Evolutionary conservation across 2,329 filamentous ascomycete genomes (phyloP).

Genomic region (Cladosporium sp.): DNA sequence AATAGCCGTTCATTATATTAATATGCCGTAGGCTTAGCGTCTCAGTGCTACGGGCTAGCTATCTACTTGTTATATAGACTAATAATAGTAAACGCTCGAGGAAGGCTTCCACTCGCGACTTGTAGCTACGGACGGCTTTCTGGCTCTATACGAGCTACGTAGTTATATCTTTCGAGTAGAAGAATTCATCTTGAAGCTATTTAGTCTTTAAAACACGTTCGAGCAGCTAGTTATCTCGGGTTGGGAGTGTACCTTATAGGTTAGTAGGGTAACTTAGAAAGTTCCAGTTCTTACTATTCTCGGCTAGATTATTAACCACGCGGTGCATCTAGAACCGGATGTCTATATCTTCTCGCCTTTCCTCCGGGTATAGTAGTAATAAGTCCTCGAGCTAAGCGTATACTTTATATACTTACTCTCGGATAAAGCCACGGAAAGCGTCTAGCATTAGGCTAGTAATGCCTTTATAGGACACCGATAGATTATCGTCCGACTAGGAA

Average conservation of each 20-base stretch:
- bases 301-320: not conserved
- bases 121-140: not conserved
- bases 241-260: not conserved
- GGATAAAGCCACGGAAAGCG: not conserved
- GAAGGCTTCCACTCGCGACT: constrained; percentile 5
- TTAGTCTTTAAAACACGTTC: not conserved
- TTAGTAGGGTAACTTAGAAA: not conserved
- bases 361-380: not conserved
- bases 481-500: not conserved
- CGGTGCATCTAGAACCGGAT: not conserved
- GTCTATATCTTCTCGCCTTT: not conserved
- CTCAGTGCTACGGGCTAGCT: constrained; percentile 19
- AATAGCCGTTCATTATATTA: constrained; percentile 15
- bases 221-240: not conserved
- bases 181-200: not conserved
- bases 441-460: not conserved
- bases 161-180: not conserved
- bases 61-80: constrained; percentile 18
- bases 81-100: constrained; percentile 15
- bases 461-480: not conserved
- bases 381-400: constrained; percentile 3
- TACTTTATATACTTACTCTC: not conserved
- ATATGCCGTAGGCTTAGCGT: constrained; percentile 13
- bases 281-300: not conserved
- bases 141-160: not conserved